These are phyloP conservation scores for Coemansia sp. DNA, from an alignment of 192 early-diverging fungal species.

Conservation along the genomic window DNA sequence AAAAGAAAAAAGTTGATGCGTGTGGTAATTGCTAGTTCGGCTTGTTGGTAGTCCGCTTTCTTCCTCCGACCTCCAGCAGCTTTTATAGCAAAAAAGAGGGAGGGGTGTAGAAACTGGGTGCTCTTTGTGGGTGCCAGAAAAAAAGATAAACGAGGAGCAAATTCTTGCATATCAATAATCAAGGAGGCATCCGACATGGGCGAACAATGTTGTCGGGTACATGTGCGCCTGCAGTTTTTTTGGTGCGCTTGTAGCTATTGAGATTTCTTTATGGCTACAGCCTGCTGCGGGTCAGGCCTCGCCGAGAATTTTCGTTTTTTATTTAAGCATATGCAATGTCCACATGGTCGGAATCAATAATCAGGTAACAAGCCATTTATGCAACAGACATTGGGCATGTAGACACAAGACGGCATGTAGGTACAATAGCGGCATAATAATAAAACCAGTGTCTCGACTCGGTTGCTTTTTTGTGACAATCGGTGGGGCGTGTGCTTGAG, in stretches of 20 bases:
- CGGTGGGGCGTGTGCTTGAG: not conserved
- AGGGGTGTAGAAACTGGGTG: constrained; percentile 10
- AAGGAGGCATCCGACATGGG: constrained; percentile 8
- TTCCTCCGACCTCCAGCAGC: not conserved
- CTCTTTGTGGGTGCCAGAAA: constrained; percentile 4
- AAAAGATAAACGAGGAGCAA: constrained; percentile 2
- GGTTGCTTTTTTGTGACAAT: not conserved
- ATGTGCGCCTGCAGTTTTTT: constrained; percentile 1
- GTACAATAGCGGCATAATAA: constrained; percentile 3
- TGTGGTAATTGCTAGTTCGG: too few species aligned
- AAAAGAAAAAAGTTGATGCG: not conserved
- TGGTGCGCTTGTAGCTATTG: not conserved
- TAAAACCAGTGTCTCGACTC: not conserved
- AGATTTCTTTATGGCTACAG: constrained; percentile 1
- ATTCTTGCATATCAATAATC: constrained; percentile 8
- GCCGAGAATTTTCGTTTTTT: not conserved
- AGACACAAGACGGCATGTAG: constrained; percentile 1
- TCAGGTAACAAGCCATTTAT: constrained; percentile 16
- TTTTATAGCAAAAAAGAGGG: not conserved
- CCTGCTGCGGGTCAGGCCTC: not conserved
- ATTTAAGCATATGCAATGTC: constrained; percentile 15
- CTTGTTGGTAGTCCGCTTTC: not conserved
- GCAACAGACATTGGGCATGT: constrained; percentile 6
- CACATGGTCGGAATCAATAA: constrained; percentile 21
- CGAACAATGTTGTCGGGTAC: constrained; percentile 7